A percentile compares a stretch with the other conserved stretches of the same genome.
phyloP scores from a whole-genome alignment of 495 filamentous ascomycete genomes.

The Astrocystis sublimbata region DNA sequence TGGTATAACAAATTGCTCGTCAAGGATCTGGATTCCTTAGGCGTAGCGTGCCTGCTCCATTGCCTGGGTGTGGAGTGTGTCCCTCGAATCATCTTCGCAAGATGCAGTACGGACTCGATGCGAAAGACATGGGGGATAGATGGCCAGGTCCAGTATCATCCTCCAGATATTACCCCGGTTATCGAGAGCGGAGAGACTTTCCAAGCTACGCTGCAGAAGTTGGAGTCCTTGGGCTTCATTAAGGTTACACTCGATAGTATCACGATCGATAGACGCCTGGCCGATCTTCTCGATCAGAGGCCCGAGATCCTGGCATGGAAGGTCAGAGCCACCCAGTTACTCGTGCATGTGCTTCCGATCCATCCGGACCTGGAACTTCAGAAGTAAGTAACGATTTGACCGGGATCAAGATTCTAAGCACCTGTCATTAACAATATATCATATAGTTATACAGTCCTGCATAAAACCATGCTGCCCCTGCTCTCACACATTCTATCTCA shows the following conservation, averaged over 20 bases:
- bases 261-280: not conserved
- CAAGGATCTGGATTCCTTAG: not conserved
- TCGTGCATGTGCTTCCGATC: not conserved
- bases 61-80: too few relatives aligned
- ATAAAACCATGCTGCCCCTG: not conserved
- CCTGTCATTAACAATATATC: not conserved
- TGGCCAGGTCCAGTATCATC: too few relatives aligned
- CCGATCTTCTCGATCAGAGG: not conserved
- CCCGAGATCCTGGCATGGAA: not conserved
- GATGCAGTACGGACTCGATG: too few relatives aligned
- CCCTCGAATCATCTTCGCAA: too few relatives aligned
- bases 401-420: not conserved
- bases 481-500: not conserved
- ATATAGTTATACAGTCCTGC: not conserved
- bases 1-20: not conserved
- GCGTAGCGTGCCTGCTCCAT: too few relatives aligned
- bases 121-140: too few relatives aligned
- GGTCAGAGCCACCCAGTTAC: not conserved
- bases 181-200: not conserved
- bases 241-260: not conserved
- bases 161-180: too few relatives aligned
- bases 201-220: not conserved
- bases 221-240: not conserved
- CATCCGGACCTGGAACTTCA: not conserved
- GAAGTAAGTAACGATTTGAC: not conserved